Evolutionary conservation across 2,329 filamentous ascomycete species (phyloP).

Genomic region (Arthrobotrys conoides): DNA sequence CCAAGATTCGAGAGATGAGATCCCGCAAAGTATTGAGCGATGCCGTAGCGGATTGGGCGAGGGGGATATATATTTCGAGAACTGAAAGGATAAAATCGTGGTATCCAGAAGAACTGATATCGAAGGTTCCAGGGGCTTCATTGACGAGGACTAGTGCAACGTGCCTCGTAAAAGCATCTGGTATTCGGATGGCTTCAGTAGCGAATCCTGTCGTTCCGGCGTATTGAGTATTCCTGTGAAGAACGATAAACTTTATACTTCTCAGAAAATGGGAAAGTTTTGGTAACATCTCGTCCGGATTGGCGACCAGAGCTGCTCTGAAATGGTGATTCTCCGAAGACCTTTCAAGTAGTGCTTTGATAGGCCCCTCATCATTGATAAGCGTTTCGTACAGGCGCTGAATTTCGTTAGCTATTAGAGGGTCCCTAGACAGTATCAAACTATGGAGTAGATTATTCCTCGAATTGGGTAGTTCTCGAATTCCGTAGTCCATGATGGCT

Average conservation of each 20-base stretch:
- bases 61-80: slow-evolving; percentile 13
- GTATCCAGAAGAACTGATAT: slow-evolving; percentile 17
- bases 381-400: slow-evolving; percentile 3
- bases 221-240: background rate
- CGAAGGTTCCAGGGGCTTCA: slow-evolving; percentile 4
- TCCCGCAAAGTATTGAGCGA: background rate
- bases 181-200: slow-evolving; percentile 6
- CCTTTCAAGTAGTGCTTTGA: slow-evolving; percentile 4
- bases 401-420: background rate
- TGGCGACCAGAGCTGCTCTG: slow-evolving; percentile 4
- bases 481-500: slow-evolving; percentile 7
- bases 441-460: background rate
- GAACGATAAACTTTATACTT: background rate
- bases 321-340: slow-evolving; percentile 18
- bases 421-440: background rate
- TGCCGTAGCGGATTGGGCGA: background rate
- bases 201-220: background rate
- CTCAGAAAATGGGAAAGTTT: slow-evolving; percentile 11
- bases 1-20: slow-evolving; percentile 12
- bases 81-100: slow-evolving; percentile 5
- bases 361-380: slow-evolving; percentile 1
- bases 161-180: slow-evolving; percentile 7
- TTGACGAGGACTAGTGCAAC: slow-evolving; percentile 3
- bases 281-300: slow-evolving; percentile 25
- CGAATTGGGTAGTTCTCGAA: background rate